Percentiles rank a stretch among this genome's conserved stretches.
Evolutionary conservation across 176 grass and related monocot species (phyloP).

Genomic region (Rhynchospora tenuis): DNA sequence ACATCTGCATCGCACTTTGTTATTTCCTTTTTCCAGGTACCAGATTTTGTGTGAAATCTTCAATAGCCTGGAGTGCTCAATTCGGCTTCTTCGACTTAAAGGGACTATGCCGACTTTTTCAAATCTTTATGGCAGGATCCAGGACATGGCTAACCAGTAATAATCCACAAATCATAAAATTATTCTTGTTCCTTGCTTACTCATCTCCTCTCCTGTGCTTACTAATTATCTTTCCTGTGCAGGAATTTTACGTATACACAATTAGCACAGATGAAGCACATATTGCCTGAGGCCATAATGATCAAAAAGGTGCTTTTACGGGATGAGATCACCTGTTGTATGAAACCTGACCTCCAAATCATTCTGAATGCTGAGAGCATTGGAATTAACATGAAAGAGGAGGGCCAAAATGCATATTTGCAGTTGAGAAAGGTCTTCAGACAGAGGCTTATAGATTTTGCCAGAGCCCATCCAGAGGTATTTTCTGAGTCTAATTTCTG

Average conservation of each 20-base stretch:
- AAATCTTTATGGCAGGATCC: constrained; percentile 63
- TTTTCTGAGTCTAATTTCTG: background rate
- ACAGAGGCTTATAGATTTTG: constrained; percentile 61
- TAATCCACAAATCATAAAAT: background rate
- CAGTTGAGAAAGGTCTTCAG: constrained; percentile 63
- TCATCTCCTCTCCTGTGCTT: background rate
- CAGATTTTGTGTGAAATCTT: constrained; percentile 80
- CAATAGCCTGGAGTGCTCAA: constrained; percentile 76
- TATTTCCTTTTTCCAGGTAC: constrained; percentile 34
- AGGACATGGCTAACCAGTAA: constrained; percentile 57
- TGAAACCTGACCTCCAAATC: constrained; percentile 86
- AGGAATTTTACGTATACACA: constrained; percentile 78
- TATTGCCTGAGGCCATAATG: constrained; percentile 64
- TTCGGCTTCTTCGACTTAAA: constrained; percentile 62
- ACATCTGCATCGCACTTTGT: background rate
- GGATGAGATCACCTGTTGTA: constrained; percentile 66
- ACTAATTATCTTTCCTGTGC: constrained; percentile 1
- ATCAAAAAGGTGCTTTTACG: constrained; percentile 63
- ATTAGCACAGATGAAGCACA: constrained; percentile 78
- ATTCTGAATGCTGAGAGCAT: constrained; percentile 38
- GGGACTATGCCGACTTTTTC: constrained; percentile 57
- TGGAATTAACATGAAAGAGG: constrained; percentile 31
- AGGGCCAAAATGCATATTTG: constrained; percentile 49
- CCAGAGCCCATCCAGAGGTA: constrained; percentile 76
- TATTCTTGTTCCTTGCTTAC: background rate